Base-by-base conservation (phyloP, 1,284 basidiomycete genomes). In the Cutaneotrichosporon sp. region DNA sequence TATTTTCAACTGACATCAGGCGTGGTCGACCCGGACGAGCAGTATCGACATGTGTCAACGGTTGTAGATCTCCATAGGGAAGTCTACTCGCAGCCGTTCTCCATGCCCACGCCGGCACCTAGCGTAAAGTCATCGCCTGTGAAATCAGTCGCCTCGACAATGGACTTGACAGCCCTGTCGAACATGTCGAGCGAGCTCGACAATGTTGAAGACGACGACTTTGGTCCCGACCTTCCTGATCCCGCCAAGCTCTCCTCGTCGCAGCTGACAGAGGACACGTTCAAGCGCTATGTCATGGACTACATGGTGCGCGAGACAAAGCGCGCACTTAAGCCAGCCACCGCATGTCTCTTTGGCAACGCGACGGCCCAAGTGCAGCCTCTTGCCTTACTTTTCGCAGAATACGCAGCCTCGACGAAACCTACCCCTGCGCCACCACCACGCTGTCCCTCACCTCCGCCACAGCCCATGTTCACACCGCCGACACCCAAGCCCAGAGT, bases 221-320 rank as follows among this genome's bases (percentile, higher is more conserved):
- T 50, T 18, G 59, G 54, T 10, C 45, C 54, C 4, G 53, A 60
- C 54, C 65, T 72, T 2, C 64, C 62, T 1, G 63, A 69, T 40
- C 69, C 70, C 0, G 42, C 53, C 14, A 60, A 59, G 39, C 59
- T 73, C 3, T 58, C 61, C 10, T 61, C 64, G 10, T 62, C 60
- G 5, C 67, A 65, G 17, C 55, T 72, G 3, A 69, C 65, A 7
- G 68, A 69, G 13, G 39, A 39, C 4, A 72, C 67, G 8, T 73
- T 68, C 63, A 65, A 65, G 14, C 64, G 58, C 37, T 73, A 73
- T 49, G 52, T 69, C 12, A 52, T 68, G n/a, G 68, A 73, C 56
- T 54, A 69, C 39, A 64, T 72, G 56, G 65, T 55, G 5, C 62
- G 65, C 9, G 61, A 61, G 33, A 62, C 54, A 10, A 15, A 21